phyloP scores from a whole-genome alignment of 2,329 filamentous ascomycete genomes.

The Aspergillus sp. region DNA sequence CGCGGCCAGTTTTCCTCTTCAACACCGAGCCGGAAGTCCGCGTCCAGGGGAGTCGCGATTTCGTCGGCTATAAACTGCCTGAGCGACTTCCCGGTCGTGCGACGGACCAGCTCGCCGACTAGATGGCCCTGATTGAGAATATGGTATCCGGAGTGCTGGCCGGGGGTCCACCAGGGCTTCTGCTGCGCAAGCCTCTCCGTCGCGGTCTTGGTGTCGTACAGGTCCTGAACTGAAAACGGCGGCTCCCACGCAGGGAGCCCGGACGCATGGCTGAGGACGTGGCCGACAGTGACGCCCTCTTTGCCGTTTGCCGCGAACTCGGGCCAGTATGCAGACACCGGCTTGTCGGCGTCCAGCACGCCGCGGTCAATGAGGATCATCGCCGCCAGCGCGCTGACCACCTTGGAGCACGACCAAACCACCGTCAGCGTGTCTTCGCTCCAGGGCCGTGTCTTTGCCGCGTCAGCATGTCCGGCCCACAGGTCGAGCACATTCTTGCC shows the following conservation, averaged over 20 bases:
- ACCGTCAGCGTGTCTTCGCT: constrained; percentile 30
- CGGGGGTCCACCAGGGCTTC: constrained; percentile 38
- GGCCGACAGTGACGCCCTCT: constrained; percentile 30
- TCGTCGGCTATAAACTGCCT: constrained; percentile 37
- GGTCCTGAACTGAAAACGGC: constrained; percentile 20
- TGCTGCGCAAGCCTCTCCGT: constrained; percentile 32
- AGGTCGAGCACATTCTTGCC: constrained; percentile 37
- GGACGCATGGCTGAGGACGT: constrained; percentile 35
- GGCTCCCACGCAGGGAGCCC: constrained; percentile 27
- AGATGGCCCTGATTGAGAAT: constrained; percentile 32
- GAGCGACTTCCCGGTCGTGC: constrained; percentile 33
- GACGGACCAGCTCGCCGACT: constrained; percentile 36
- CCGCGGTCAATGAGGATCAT: constrained; percentile 35
- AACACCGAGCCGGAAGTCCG: constrained; percentile 41
- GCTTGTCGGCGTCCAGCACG: constrained; percentile 26
- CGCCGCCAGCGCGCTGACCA: constrained; percentile 26
- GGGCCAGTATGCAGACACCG: constrained; percentile 38
- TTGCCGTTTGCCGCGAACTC: constrained; percentile 39
- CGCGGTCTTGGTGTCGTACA: constrained; percentile 22
- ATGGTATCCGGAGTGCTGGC: constrained; percentile 38
- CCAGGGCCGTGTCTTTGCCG: constrained; percentile 25
- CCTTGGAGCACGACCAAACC: constrained; percentile 37
- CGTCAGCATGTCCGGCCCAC: constrained; percentile 35
- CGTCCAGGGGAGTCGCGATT: constrained; percentile 34
- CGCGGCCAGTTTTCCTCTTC: constrained; percentile 35